These are phyloP conservation scores for Metschnikowia sp. DNA, from an alignment of 805 yeast species.

Conservation along the genomic window DNA sequence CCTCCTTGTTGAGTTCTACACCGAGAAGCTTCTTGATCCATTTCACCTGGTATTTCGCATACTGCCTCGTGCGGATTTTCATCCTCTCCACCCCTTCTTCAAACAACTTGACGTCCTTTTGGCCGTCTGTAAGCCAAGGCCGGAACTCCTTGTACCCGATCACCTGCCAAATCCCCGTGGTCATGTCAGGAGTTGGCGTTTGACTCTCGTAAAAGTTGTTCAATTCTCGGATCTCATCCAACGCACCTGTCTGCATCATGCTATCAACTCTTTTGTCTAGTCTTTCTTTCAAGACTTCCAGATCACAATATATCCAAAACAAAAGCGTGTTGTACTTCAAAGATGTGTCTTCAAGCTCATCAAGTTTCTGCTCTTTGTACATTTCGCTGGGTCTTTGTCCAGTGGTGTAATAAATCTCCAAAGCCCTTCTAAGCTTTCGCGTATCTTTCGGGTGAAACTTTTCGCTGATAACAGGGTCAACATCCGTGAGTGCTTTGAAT, in stretches of 20 bases:
- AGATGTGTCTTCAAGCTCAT: slow-evolving; percentile 41
- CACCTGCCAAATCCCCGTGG: slow-evolving; percentile 87
- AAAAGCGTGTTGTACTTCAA: slow-evolving; percentile 61
- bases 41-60: slow-evolving; percentile 83
- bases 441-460: slow-evolving; percentile 92
- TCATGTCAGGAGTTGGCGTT: slow-evolving; percentile 45
- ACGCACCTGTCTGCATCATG: slow-evolving; percentile 72
- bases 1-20: slow-evolving; percentile 53
- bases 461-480: slow-evolving; percentile 70
- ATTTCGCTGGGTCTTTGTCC: slow-evolving; percentile 67
- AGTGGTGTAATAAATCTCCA: slow-evolving; percentile 72
- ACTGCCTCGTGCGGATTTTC: slow-evolving; percentile 81
- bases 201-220: slow-evolving; percentile 41
- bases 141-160: slow-evolving; percentile 89
- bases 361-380: slow-evolving; percentile 56
- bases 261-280: slow-evolving; percentile 78
- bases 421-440: slow-evolving; percentile 71
- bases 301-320: slow-evolving; percentile 79
- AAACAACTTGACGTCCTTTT: slow-evolving; percentile 22
- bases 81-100: slow-evolving; percentile 60
- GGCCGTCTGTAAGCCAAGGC: slow-evolving; percentile 52
- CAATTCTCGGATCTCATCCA: slow-evolving; percentile 63
- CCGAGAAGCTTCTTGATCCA: slow-evolving; percentile 79
- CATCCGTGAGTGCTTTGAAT: slow-evolving; percentile 42
- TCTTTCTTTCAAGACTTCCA: slow-evolving; percentile 53